phyloP scores from a whole-genome alignment of 352 stramenopile genomes.

The Globisporangium nodosum region DNA sequence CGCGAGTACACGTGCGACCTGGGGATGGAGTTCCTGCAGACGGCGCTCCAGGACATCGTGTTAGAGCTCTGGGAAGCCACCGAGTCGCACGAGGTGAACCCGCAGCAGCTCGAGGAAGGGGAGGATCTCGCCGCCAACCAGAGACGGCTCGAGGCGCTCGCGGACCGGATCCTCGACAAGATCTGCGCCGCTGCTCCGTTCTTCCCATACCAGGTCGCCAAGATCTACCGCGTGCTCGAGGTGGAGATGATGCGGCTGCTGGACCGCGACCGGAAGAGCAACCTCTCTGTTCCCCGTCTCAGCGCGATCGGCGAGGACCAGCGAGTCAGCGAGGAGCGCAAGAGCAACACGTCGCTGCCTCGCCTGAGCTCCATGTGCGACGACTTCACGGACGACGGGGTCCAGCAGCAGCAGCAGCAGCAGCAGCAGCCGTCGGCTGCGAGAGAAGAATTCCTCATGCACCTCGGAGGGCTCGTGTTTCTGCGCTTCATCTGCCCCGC shows the following conservation, averaged over 20 bases:
- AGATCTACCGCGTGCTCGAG: constrained; percentile 71
- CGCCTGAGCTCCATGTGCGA: constrained; percentile 53
- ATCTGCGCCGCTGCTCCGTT: constrained; percentile 43
- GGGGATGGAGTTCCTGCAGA: constrained; percentile 57
- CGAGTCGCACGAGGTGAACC: constrained; percentile 66
- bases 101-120: constrained; percentile 26
- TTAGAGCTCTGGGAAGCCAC: constrained; percentile 39
- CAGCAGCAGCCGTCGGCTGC: constrained; percentile 12
- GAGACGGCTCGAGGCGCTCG: constrained; percentile 41
- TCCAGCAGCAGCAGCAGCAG: neutral
- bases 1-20: constrained; percentile 75
- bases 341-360: constrained; percentile 35
- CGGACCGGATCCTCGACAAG: constrained; percentile 37
- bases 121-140: constrained; percentile 53
- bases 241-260: constrained; percentile 69
- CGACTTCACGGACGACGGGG: constrained; percentile 26
- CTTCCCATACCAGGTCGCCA: constrained; percentile 73
- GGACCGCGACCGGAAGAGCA: constrained; percentile 49
- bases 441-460: constrained; percentile 71
- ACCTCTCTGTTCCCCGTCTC: constrained; percentile 37
- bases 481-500: constrained; percentile 73
- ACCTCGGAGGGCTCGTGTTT: constrained; percentile 73
- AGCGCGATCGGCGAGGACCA: constrained; percentile 45
- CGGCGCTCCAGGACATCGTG: constrained; percentile 45
- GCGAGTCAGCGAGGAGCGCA: constrained; percentile 24